Base-by-base conservation (phyloP, 352 stramenopile genomes). In the Phytophthora aleatoria region DNA sequence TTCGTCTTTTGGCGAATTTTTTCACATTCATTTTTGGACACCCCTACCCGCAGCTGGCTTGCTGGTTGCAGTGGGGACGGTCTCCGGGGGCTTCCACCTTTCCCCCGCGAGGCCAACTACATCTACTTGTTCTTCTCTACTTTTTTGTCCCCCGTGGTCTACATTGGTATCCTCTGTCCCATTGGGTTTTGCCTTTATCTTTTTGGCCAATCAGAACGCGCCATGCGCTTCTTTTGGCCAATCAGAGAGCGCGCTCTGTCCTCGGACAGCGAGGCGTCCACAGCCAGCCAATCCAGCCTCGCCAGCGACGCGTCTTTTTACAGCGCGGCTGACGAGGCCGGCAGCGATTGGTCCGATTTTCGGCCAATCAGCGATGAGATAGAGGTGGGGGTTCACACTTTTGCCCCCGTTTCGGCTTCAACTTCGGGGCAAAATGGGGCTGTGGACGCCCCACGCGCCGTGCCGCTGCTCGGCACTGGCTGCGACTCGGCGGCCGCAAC, bases 11-110 rank as follows among this genome's bases (percentile, higher is more conserved):
- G 53, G 63, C 48, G 49, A 66, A 71, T 78, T 92, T 94, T 91
- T 94, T 92, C 81, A 92, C 82, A 88, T 89, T 87, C 74, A 92
- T 94, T 94, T 92, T 85, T 87, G 73, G 38, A 78, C 20, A 36
- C 13, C 35, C 53, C 31, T 41, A 24, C 11, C 5, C 2, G n/a
- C 39, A 16, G 10, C 20, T 44, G 28, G 53, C 61, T 69, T 64
- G 61, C 61, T 50, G 41, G 48, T 15, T 1, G 35, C 35, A 12
- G 10, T 3, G 11, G 35, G n/a, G 10, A 20, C 47, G 61, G 61
- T 67, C 51, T 67, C 60, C 52, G 61, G 42, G 52, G 54, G 47
- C 39, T 58, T 69, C 11, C 53, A 63, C 53, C 16, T 27, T 42
- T 42, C 20, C 53, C 60, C 13, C 45, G 51, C 27, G 20, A 20